Conservation (phyloP, 305 asterid genomes). For the Nicotiana rustica region DNA sequence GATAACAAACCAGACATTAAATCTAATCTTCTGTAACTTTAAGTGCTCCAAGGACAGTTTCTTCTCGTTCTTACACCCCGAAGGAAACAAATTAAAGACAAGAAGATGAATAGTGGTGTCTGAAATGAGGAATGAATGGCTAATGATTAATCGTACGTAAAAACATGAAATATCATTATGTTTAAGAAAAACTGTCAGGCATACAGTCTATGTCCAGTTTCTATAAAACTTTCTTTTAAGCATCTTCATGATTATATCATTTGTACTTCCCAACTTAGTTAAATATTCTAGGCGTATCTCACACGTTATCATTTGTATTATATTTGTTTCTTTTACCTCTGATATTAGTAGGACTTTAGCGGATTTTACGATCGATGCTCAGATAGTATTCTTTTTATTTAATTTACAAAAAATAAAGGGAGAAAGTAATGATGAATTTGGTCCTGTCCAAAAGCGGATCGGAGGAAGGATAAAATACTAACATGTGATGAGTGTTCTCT, state of each 20-base stretch:
- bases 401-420: neutral
- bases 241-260: neutral
- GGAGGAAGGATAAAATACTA: neutral
- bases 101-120: neutral
- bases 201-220: neutral
- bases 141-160: slow-evolving; percentile 30
- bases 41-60: neutral
- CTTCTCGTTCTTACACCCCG: too few species aligned
- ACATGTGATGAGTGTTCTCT: slow-evolving; percentile 30
- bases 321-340: neutral
- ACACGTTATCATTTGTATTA: slow-evolving; percentile 33
- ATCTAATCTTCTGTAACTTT: neutral
- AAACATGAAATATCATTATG: neutral
- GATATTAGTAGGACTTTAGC: slow-evolving; percentile 19
- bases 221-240: neutral
- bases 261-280: slow-evolving; percentile 28
- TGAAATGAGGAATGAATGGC: slow-evolving; percentile 12
- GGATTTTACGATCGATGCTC: slow-evolving; percentile 34
- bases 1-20: neutral
- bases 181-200: neutral
- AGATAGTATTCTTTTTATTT: neutral
- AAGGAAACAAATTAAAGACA: too few species aligned
- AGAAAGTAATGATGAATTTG: neutral
- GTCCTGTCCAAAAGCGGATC: neutral
- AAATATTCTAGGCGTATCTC: slow-evolving; percentile 34